phyloP scores from a whole-genome alignment of 768 basidiomycete species.

The Leccinum sublutescens region DNA sequence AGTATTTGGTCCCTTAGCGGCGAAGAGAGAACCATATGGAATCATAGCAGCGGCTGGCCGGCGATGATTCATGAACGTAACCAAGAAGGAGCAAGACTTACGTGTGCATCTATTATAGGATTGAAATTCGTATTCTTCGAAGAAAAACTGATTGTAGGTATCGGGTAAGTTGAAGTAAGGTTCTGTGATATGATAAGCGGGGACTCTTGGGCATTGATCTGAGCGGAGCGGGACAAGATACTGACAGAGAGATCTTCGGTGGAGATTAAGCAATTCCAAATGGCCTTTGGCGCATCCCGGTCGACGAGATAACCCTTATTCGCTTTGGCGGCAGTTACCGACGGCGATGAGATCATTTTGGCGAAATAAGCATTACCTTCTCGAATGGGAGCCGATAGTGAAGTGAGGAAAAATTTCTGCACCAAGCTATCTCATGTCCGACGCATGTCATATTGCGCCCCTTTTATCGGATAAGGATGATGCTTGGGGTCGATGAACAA shows the following conservation, averaged over 20 bases:
- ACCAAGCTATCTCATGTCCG: constrained; percentile 78
- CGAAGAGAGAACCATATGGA: constrained; percentile 72
- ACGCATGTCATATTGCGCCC: constrained; percentile 80
- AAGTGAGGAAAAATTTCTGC: constrained; percentile 77
- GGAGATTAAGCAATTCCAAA: constrained; percentile 91
- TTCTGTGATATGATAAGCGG: constrained; percentile 82
- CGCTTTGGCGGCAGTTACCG: constrained; percentile 14
- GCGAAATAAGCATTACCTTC: constrained; percentile 51
- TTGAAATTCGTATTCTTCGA: constrained; percentile 94
- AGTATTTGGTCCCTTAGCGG: constrained; percentile 41
- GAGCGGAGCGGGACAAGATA: constrained; percentile 5
- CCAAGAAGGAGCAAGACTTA: constrained; percentile 41
- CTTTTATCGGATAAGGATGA: constrained; percentile 78
- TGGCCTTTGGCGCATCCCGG: constrained; percentile 92
- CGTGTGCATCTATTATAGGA: constrained; percentile 80
- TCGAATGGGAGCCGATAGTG: constrained; percentile 86
- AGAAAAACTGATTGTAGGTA: constrained; percentile 91
- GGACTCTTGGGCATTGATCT: constrained; percentile 73
- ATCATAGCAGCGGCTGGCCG: constrained; percentile 73
- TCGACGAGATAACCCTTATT: constrained; percentile 86
- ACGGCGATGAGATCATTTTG: not conserved
- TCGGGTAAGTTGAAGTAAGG: constrained; percentile 93
- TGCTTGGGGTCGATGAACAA: constrained; percentile 37
- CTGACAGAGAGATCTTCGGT: constrained; percentile 63
- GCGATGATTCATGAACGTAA: constrained; percentile 18